Evolutionary conservation across 768 basidiomycete species (phyloP).

Genomic region (Strobilomyces confusus): DNA sequence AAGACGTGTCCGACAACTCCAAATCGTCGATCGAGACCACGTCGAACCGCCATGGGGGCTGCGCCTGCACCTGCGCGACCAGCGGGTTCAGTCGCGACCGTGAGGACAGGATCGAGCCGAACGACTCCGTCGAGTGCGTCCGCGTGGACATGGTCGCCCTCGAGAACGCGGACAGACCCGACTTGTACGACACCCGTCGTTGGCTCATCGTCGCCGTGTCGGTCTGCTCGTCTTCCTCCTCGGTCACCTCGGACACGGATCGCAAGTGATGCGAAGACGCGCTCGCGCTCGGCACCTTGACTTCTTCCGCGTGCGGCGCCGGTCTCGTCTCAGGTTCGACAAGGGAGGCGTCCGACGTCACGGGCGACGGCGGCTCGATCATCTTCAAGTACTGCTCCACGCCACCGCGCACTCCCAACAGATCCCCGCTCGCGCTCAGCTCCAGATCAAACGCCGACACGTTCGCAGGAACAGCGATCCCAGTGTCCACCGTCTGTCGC

Average conservation of each 20-base stretch:
- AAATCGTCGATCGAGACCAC: slow-evolving; percentile 76
- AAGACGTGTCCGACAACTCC: slow-evolving; percentile 76
- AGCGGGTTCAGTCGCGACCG: slow-evolving; percentile 28
- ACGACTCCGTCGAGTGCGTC: slow-evolving; percentile 35
- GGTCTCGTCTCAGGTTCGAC: slow-evolving; percentile 4
- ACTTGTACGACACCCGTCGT: slow-evolving; percentile 20
- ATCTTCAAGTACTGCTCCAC: slow-evolving; percentile 65
- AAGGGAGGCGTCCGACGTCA: slow-evolving; percentile 11
- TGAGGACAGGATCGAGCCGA: slow-evolving; percentile 31
- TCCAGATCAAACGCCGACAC: slow-evolving; percentile 73
- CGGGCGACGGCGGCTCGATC: slow-evolving; percentile 37
- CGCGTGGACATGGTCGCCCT: slow-evolving; percentile 19
- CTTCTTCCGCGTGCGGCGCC: neutral
- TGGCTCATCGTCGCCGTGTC: slow-evolving; percentile 17
- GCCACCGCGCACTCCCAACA: slow-evolving; percentile 57
- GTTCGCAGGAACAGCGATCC: slow-evolving; percentile 37
- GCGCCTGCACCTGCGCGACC: slow-evolving; percentile 33
- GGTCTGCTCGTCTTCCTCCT: slow-evolving; percentile 26
- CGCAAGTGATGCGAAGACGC: slow-evolving; percentile 21
- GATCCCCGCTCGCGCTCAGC: slow-evolving; percentile 53
- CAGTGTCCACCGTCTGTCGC: slow-evolving; percentile 34
- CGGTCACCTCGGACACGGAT: slow-evolving; percentile 30
- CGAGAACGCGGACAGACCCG: slow-evolving; percentile 19
- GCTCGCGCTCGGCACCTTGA: slow-evolving; percentile 2
- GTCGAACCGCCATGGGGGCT: slow-evolving; percentile 59